Conservation (phyloP, 805 yeast genomes). For the Dipodascus geniculatus region DNA sequence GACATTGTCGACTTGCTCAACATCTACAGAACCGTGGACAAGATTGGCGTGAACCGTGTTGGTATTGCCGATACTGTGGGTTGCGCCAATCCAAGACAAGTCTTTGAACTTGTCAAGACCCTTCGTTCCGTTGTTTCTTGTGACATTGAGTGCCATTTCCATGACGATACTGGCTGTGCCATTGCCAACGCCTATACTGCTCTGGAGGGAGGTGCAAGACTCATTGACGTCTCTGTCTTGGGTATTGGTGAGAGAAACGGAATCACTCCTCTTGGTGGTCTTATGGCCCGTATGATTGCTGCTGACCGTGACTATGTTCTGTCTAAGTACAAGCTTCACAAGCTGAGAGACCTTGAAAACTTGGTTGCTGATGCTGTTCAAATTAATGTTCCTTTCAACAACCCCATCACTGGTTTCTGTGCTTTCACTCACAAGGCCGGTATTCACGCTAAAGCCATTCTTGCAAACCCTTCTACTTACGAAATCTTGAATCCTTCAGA, state of each 20-base stretch:
- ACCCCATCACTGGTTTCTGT: conserved; percentile 98
- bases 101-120: conserved; percentile 90
- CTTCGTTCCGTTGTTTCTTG: conserved; percentile 87
- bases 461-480: conserved; percentile 98
- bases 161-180: conserved; percentile 98
- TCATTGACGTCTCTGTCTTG: conserved; percentile 88
- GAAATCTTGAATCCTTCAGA: conserved; percentile 92
- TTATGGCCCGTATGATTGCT: conserved; percentile 98
- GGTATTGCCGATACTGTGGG: conserved; percentile 99
- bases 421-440: conserved; percentile 99
- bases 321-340: conserved; percentile 88
- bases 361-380: conserved; percentile 95
- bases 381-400: conserved; percentile 94
- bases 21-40: conserved; percentile 92
- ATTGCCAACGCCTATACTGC: conserved; percentile 98
- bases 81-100: conserved; percentile 98
- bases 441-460: conserved; percentile 95
- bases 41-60: conserved; percentile 95
- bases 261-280: conserved; percentile 92
- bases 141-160: conserved; percentile 98
- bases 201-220: conserved; percentile 91
- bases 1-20: conserved; percentile 91
- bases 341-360: conserved; percentile 89
- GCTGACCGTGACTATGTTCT: conserved; percentile 94
- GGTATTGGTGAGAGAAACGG: conserved; percentile 99